phyloP scores from a whole-genome alignment of 1,139 yeast species.

The Suhomyces atakaporum region DNA sequence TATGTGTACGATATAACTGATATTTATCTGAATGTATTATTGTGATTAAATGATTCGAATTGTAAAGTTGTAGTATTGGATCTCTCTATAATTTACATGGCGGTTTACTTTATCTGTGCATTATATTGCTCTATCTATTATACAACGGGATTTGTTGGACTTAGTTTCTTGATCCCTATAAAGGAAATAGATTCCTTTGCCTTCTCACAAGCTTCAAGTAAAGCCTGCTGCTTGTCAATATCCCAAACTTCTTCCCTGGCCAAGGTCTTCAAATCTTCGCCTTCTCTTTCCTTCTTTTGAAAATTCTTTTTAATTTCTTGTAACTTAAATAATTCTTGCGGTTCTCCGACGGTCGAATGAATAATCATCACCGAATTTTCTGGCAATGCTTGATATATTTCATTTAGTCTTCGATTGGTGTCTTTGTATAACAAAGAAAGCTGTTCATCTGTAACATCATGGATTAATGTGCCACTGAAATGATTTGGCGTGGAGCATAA shows the following conservation, averaged over 20 bases:
- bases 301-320: slow-evolving; percentile 41
- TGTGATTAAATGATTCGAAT: no score
- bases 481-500: slow-evolving; percentile 21
- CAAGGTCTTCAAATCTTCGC: slow-evolving; percentile 43
- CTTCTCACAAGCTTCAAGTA: slow-evolving; percentile 40
- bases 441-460: slow-evolving; percentile 2
- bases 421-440: slow-evolving; percentile 6
- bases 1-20: no score
- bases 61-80: no score
- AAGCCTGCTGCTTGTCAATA: slow-evolving; percentile 42
- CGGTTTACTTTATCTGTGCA: no score
- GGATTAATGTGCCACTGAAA: slow-evolving; percentile 5
- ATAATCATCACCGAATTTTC: slow-evolving; percentile 60
- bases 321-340: slow-evolving; percentile 52
- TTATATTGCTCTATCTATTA: slow-evolving; percentile 3
- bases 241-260: slow-evolving; percentile 54
- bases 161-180: slow-evolving; percentile 22
- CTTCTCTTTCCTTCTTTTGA: slow-evolving; percentile 39
- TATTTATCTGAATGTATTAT: no score
- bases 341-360: slow-evolving; percentile 65
- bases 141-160: slow-evolving; percentile 1
- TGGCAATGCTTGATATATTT: slow-evolving; percentile 57
- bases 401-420: slow-evolving; percentile 47
- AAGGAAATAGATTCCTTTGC: slow-evolving; percentile 64
- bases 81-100: no score